phyloP scores from a whole-genome alignment of 2,329 filamentous ascomycete genomes.

The Diaporthe sp. region DNA sequence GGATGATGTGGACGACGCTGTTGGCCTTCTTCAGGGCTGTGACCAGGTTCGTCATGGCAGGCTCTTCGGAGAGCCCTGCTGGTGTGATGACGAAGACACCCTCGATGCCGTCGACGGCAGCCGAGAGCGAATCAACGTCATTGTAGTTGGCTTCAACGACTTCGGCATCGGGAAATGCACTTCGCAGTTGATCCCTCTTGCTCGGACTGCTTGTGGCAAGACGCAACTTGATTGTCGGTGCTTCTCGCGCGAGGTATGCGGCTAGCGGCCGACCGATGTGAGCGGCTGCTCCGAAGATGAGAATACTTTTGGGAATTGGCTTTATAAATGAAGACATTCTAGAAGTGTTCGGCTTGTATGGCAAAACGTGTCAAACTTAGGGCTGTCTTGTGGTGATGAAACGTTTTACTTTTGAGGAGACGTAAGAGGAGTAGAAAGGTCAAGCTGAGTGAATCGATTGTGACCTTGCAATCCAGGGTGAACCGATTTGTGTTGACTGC shows the following conservation, averaged over 20 bases:
- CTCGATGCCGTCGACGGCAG: slow-evolving; percentile 2
- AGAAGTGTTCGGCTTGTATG: no score
- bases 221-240: not conserved
- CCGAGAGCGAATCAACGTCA: not conserved
- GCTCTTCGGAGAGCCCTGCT: not conserved
- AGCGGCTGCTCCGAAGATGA: not conserved
- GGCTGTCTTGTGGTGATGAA: not conserved
- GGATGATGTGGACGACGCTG: not conserved
- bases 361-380: no score
- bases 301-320: not conserved
- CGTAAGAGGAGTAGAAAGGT: not conserved
- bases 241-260: not conserved
- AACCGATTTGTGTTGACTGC: accelerated
- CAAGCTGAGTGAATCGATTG: not conserved
- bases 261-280: not conserved
- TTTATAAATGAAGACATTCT: not conserved
- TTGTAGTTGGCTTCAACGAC: not conserved
- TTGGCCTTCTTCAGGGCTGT: not conserved
- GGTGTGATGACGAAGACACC: slow-evolving; percentile 9
- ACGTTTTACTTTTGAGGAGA: not conserved
- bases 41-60: not conserved
- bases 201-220: not conserved
- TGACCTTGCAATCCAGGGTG: accelerated
- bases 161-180: not conserved
- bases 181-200: not conserved